These are phyloP conservation scores for Francoa sonchifolia DNA, from an alignment of 441 rosid species.

Conservation along the genomic window DNA sequence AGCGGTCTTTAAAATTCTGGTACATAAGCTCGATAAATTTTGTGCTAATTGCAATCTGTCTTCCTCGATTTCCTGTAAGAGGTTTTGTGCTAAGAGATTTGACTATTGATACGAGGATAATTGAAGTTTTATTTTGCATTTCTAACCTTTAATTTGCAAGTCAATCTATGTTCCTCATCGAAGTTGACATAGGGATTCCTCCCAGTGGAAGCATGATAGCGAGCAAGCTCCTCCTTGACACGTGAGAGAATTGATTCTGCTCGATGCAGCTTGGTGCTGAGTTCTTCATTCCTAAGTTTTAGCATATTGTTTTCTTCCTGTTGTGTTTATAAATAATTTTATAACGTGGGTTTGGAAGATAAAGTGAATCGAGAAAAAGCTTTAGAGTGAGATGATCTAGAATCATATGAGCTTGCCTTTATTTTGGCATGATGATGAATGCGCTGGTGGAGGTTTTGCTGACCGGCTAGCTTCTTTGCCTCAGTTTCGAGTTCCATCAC, in stretches of 20 bases:
- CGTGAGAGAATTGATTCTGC: conserved; percentile 52
- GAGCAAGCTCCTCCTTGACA: conserved; percentile 77
- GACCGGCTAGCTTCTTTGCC: conserved; percentile 65
- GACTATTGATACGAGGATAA: conserved; percentile 2
- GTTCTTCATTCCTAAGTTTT: conserved; percentile 71
- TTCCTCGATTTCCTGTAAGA: conserved; percentile 54
- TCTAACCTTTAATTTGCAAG: conserved; percentile 48
- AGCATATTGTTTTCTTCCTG: conserved; percentile 91
- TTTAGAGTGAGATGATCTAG: neutral
- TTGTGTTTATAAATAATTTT: conserved; percentile 14
- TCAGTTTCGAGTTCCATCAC: conserved; percentile 75
- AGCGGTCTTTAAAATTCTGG: conserved; percentile 62
- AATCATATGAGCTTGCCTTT: conserved; percentile 49
- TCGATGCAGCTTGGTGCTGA: conserved; percentile 44
- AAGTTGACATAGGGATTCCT: conserved; percentile 33
- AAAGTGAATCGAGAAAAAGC: neutral
- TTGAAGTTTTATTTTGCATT: neutral
- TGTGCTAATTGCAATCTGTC: conserved; percentile 56
- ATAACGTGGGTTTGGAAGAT: conserved; percentile 1
- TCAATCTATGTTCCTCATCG: conserved; percentile 44
- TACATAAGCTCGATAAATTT: conserved; percentile 52
- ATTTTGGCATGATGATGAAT: conserved; percentile 89
- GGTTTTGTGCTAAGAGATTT: conserved; percentile 8
- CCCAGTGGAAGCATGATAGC: conserved; percentile 53
- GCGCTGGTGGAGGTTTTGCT: conserved; percentile 87